Base-by-base conservation (phyloP, 2,329 filamentous ascomycete genomes). In the Fusarium sp. region DNA sequence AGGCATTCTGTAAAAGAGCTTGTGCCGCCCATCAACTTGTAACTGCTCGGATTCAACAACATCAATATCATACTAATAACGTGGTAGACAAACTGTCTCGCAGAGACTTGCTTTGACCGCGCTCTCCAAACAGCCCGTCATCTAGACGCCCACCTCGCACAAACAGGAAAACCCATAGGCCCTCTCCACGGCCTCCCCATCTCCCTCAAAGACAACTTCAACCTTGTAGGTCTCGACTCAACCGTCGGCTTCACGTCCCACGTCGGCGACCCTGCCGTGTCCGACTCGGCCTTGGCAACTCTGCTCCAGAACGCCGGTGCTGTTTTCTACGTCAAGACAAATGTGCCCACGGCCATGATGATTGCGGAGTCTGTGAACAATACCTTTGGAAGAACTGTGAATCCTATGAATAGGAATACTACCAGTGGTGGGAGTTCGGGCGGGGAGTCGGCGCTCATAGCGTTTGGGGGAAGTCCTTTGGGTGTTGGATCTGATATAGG, bases 141-240 rank as follows among this genome's bases (percentile, higher is more conserved):
- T 4, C 77, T 85, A 2, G 88, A 90, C 70, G 78, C 79, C n/a
- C 76, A 87, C 60, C 67, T 87, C 2, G 76, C 78, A n/a, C 70
- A 71, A 32, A 83, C 83, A 1, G 82, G 84, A 11, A 77, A 84
- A 37, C 77, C 81, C 0, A 22, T 81, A 1, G 91, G 91, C 0
- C 89, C 90, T 3, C 82, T 93, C 2, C 90, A 93, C 75, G 91
- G 75, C 60, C 80, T 90, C 2, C 88, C 88, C 4, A 77, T 90
- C 30, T 88, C 89, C 0, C 82, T 93, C 46, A 93, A 93, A 72
- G 90, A 93, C 78, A 89, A 90, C 72, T 90, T 92, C 80, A 85
- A 91, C 59, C 79, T 91, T 15, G 75, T 76, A 3, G 88, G 87
- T 7, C 81, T 87, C 14, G 87, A 90, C 65, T 81, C 86, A 22